Base-by-base conservation (phyloP, 495 filamentous ascomycete genomes). In the Penicillium samsonianum region DNA sequence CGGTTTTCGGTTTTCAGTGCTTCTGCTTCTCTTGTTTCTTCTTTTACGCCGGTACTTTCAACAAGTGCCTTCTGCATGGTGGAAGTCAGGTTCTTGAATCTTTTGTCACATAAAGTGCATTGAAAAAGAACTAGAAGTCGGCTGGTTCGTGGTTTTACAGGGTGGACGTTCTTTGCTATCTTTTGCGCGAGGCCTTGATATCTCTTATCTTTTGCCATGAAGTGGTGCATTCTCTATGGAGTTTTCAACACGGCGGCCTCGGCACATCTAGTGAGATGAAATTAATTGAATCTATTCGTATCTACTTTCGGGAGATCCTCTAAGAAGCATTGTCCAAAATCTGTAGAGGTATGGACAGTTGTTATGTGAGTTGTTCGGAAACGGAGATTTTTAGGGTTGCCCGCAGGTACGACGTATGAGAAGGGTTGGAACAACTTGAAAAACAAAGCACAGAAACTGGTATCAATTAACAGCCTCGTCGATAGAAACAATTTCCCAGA, bases 391-490 rank as follows among this genome's bases (percentile, higher is more conserved):
- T 17, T 38, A 38, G 35, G 20, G 20, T 23, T 22, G 16, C 20
- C 11, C 9, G 41, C 10, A 46, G 10, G 14, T 26, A 25, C 7
- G 7, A 25, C 9, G 9, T 37, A 17, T 22, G 48, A 53, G 17
- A 14, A 6, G 10, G 20, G 14, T 28, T 5, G 16, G 22, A 31
- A 16, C 16, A 41, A 37, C 17, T 26, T 16, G 37, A 19, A 51
- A 47, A n/a, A 40, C 10, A 25, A 4, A 59, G 59, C 33, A 50
- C 35, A 25, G 44, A 40, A 55, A 58, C 19, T 64, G 64, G 65
- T 65, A 67, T 67, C 59, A 56, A 62, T 62, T 55, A 55, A 55
- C 49, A 53, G 50, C 43, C 40, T 41, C 22, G 54, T 40, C 54
- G 20, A 47, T 47, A 54, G 9, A 25, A 40, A 53, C 11, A 42